These are phyloP conservation scores for Penicillium parvum DNA, from an alignment of 495 filamentous ascomycete genomes.

Conservation along the genomic window DNA sequence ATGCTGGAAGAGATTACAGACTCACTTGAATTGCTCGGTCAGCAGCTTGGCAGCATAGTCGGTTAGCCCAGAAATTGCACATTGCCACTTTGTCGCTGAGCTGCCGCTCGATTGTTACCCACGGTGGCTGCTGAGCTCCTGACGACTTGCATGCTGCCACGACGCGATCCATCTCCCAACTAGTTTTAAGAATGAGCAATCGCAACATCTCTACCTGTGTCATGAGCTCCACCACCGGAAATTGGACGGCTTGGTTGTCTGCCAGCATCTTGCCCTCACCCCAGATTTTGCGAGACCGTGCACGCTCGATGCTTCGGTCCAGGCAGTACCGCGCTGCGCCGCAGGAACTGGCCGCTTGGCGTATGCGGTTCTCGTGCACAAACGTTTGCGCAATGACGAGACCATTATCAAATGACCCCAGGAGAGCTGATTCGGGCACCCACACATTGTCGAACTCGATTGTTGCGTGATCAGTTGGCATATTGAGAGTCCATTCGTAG, in stretches of 20 bases:
- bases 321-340: slow-evolving; percentile 55
- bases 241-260: slow-evolving; percentile 57
- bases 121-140: slow-evolving; percentile 14
- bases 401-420: slow-evolving; percentile 44
- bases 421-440: slow-evolving; percentile 44
- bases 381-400: slow-evolving; percentile 57
- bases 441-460: slow-evolving; percentile 46
- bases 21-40: slow-evolving; percentile 55
- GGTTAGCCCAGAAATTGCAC: slow-evolving; percentile 63
- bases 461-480: slow-evolving; percentile 59
- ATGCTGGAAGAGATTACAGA: neutral
- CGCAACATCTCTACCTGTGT: slow-evolving; percentile 58
- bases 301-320: slow-evolving; percentile 49
- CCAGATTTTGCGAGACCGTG: slow-evolving; percentile 48
- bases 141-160: slow-evolving; percentile 22
- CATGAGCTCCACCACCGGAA: slow-evolving; percentile 55
- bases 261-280: slow-evolving; percentile 45
- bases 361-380: slow-evolving; percentile 58
- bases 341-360: slow-evolving; percentile 55
- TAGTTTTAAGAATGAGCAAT: slow-evolving; percentile 55
- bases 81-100: slow-evolving; percentile 55
- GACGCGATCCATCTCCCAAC: slow-evolving; percentile 54
- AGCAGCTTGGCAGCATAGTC: slow-evolving; percentile 53
- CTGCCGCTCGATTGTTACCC: slow-evolving; percentile 47
- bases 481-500: slow-evolving; percentile 60